Conservation (phyloP, 2,329 filamentous ascomycete genomes). For the Diaporthe caulivora region DNA sequence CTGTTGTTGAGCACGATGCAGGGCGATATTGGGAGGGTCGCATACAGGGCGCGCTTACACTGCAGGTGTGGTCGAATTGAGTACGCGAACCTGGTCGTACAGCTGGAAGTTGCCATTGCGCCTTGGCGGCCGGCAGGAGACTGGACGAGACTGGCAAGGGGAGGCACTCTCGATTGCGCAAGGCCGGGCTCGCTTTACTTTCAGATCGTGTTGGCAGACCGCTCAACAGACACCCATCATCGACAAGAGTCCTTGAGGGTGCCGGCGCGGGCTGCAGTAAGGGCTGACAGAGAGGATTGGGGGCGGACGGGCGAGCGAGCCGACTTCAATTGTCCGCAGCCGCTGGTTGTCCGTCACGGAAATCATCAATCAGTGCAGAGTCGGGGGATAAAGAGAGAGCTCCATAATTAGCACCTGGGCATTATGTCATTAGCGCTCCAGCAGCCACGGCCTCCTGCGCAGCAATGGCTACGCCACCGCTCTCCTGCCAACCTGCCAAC, state of each 20-base stretch:
- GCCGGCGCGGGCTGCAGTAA: neutral
- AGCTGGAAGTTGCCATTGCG: constrained; percentile 38
- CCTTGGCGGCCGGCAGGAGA: constrained; percentile 7
- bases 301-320: constrained; percentile 7
- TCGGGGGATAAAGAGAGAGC: neutral
- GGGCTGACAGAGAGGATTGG: neutral
- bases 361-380: constrained; percentile 11
- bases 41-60: constrained; percentile 36
- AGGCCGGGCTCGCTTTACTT: constrained; percentile 37
- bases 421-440: constrained; percentile 37
- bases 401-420: constrained; percentile 32
- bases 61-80: constrained; percentile 38
- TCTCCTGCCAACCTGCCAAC: constrained; percentile 39
- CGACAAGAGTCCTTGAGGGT: neutral
- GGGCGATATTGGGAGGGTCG: constrained; percentile 27
- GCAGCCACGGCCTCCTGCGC: neutral
- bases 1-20: constrained; percentile 21
- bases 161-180: constrained; percentile 33
- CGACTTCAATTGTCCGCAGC: constrained; percentile 1
- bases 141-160: neutral
- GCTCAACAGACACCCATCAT: constrained; percentile 29
- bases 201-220: constrained; percentile 18
- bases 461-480: constrained; percentile 26
- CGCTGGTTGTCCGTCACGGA: constrained; percentile 23
- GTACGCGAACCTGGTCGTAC: constrained; percentile 40